phyloP scores from a whole-genome alignment of 306 rosid genomes.

The Quercus robur region DNA sequence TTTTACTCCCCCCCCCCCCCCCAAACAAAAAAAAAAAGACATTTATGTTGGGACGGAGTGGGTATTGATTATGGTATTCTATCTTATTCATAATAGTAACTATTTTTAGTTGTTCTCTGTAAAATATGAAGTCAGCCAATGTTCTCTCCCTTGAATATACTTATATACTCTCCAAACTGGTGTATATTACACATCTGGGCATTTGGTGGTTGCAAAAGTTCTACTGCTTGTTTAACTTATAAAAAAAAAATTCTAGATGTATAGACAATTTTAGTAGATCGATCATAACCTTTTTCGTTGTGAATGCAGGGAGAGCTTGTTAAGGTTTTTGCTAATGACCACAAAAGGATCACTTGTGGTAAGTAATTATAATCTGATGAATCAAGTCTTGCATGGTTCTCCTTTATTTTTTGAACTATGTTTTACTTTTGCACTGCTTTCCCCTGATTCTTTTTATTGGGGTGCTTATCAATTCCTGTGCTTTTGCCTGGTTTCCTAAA shows the following conservation, averaged over 20 bases:
- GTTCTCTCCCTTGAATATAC: not conserved
- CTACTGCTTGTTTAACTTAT: no score
- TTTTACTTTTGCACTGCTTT: not conserved
- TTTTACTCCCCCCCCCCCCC: no score
- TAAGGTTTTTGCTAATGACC: slow-evolving; percentile 78
- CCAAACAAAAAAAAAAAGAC: no score
- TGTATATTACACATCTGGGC: not conserved
- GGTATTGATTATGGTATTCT: no score
- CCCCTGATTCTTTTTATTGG: not conserved
- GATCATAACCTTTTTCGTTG: slow-evolving; percentile 11
- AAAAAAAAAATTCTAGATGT: no score
- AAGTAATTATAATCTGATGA: slow-evolving; percentile 29
- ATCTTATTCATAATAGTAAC: no score
- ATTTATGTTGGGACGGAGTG: no score
- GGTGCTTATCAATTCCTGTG: not conserved
- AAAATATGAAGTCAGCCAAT: not conserved
- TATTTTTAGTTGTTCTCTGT: no score
- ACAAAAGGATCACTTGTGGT: slow-evolving; percentile 78
- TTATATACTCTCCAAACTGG: no score
- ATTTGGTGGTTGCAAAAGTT: no score
- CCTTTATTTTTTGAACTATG: not conserved
- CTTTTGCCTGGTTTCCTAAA: not conserved
- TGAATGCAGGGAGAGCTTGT: slow-evolving; percentile 88
- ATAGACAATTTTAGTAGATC: no score
- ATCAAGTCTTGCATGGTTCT: not conserved